Base-by-base conservation (phyloP, 202 grass and related monocot species). In the Zoysia matrella region DNA sequence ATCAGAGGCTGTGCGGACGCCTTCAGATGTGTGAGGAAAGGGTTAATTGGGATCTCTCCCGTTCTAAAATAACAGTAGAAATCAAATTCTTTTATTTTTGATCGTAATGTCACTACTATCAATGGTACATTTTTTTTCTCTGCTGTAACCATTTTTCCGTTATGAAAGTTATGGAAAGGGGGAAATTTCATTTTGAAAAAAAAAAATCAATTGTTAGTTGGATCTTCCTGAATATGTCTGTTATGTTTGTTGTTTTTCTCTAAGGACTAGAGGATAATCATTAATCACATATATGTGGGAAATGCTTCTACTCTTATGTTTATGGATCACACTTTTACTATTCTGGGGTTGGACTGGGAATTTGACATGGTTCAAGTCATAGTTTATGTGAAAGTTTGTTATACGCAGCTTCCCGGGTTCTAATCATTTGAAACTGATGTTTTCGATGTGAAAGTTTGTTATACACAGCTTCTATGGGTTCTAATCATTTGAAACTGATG, bases 71-170 rank as follows among this genome's bases (percentile, higher is more conserved):
- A 30, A 30, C 22, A 30, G 22, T 7, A 18, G 5, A 18, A 58
- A 61, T 22, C 4, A 61, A 8, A 36, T 36, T 61, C 2, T 9
- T 61, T 30, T 15, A 55, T 48, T 8, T 8, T n/a, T 30, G 4
- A 55, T 69, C 11, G 0, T 3, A 30, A 4, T 63, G 83, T 62
- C 87, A 30, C 22, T 30, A 52, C 50, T 67, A 2, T 78, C 72
- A 30, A 30, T 30, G 22, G 22, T 30, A 30, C 47, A 18, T 82
- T 68, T 39, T 72, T 22, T 78, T 39, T 53, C 73, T 3, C 62
- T 53, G 47, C 22, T 10, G 11, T 8, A 57, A 3, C 52, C 68
- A 9, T 50, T 47, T 30, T 30, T 30, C 22, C 22, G 22, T 30
- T 30, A 30, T 30, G 22, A 30, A 30, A 30, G 22, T 30, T 30